phyloP scores from a whole-genome alignment of 2,329 filamentous ascomycete genomes.

The Dryadomyces sulphureus region DNA sequence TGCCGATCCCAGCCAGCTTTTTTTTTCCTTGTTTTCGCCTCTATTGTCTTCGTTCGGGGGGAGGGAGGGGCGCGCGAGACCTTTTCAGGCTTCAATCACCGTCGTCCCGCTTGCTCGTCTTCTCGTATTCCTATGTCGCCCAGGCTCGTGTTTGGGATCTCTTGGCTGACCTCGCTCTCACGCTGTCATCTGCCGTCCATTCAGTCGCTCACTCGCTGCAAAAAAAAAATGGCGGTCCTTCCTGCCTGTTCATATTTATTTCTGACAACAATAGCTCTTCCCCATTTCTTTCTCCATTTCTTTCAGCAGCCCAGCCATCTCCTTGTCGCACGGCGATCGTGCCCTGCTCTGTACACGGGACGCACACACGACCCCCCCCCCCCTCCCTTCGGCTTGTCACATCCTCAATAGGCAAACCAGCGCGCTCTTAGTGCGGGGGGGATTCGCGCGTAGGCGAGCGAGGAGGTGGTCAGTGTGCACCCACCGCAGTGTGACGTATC shows the following conservation, averaged over 20 bases:
- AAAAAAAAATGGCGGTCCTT: background rate
- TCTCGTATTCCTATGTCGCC: too few relatives aligned
- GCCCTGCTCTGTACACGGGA: too few relatives aligned
- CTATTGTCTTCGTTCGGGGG: too few relatives aligned
- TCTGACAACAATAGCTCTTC: background rate
- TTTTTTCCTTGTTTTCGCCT: too few relatives aligned
- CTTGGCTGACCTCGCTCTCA: background rate
- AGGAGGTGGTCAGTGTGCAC: background rate
- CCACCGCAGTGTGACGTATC: background rate
- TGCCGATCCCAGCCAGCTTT: too few relatives aligned
- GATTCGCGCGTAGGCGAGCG: background rate
- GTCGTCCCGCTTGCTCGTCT: too few relatives aligned
- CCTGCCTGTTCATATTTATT: background rate
- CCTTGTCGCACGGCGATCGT: background rate
- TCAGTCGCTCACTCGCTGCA: too few relatives aligned
- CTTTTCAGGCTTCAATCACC: too few relatives aligned
- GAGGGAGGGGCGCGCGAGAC: too few relatives aligned
- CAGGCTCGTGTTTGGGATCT: background rate
- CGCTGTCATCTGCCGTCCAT: background rate
- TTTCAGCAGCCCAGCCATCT: background rate
- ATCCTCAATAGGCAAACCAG: background rate
- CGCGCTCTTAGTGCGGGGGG: too few relatives aligned
- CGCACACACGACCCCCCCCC: background rate
- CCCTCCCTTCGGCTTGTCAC: background rate
- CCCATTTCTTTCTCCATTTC: background rate